Evolutionary conservation across 2,329 filamentous ascomycete species (phyloP), one percentile per base, ranked within the genome.

Genomic region (Sporothrix mexicana): DNA sequence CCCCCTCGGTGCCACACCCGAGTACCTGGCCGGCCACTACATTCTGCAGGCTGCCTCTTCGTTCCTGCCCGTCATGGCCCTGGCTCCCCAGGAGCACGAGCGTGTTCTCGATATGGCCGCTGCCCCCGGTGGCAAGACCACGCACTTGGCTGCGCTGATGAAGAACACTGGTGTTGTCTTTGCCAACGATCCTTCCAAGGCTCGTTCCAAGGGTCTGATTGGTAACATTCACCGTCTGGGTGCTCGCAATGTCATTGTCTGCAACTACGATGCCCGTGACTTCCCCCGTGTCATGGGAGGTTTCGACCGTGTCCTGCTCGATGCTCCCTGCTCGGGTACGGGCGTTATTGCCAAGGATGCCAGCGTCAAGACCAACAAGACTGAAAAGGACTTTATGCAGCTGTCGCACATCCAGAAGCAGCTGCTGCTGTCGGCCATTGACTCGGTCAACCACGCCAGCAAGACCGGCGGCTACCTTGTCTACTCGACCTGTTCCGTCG

Each of bases 351-450:
- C 94, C 75, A 99, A 99, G 85, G 96, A 99, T 82, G 90, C 95
- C 45, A 94, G 92, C 76, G 94, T 99, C 77, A 99, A 99, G 88
- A 98, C 95, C 30, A 98, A 98, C 86, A 98, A 98, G 87, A 97
- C 93, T 12, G 94, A 97, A 80, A 92, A 91, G 76, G 96, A 99
- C 82, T 99, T 99, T 85, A 89, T 98, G 82, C 90, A 92, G 79
- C 89, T 99, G 70, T 95, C 96, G 0, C 96, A 99, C 82, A 88
- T 94, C 74, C 96, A 99, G 83, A 98, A 98, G 82, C 95, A 98
- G 83, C 88, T 99, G 72, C 85, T 99, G 13, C 88, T 99, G 41
- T 90, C 94, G 8, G 96, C 96, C 67, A 97, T 99, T 76, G 96
- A 99, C 84, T 97, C 93, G 0, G 94, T 92, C 82, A 97, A 97